Percentiles rank a stretch among this genome's conserved stretches.
Conservation (phyloP, 1,284 basidiomycete genomes). For the Omphalotus olearius region DNA sequence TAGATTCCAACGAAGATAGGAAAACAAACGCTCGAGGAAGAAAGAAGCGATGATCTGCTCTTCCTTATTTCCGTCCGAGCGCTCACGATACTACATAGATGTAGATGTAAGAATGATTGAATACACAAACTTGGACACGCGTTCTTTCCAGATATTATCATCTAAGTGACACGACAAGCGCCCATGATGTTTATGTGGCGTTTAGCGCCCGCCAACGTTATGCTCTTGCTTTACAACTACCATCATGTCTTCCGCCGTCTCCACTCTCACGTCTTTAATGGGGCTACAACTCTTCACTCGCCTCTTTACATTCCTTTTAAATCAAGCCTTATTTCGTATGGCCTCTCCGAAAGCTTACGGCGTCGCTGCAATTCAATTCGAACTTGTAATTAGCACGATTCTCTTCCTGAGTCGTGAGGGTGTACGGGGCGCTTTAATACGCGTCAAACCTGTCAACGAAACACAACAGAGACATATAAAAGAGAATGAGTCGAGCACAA, state of each 20-base stretch:
- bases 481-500: conserved; percentile 12
- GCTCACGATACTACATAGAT: no score
- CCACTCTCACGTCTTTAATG: conserved; percentile 56
- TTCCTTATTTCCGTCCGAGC: no score
- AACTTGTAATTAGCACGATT: conserved; percentile 83
- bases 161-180: no score
- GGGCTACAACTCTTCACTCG: conserved; percentile 84
- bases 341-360: conserved; percentile 86
- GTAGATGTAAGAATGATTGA: not conserved
- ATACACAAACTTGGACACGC: no score
- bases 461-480: conserved; percentile 14
- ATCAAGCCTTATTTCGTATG: conserved; percentile 83
- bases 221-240: not conserved
- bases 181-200: no score
- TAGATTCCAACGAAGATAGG: conserved; percentile 36
- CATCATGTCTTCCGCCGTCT: conserved; percentile 4
- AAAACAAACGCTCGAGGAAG: conserved; percentile 1
- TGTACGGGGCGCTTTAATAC: conserved; percentile 77
- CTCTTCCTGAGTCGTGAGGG: conserved; percentile 92
- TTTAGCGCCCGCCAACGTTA: no score
- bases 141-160: no score
- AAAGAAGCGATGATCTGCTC: not conserved
- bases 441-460: conserved; percentile 22
- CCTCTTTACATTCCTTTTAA: conserved; percentile 82
- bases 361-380: conserved; percentile 83